phyloP scores from a whole-genome alignment of 169 alveolate species.

The Plasmodium blacklocki region DNA sequence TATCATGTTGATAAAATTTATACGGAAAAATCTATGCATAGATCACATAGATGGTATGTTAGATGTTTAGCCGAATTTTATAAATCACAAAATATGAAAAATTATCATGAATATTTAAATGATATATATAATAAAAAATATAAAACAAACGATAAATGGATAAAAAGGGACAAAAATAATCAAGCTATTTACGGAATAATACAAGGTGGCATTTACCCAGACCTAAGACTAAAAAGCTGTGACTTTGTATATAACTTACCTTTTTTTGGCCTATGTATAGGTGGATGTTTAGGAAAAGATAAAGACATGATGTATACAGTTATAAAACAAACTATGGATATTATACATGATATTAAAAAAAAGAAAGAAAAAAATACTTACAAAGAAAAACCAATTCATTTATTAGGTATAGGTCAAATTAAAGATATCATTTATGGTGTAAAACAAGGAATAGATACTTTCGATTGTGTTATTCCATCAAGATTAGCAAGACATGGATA shows the following conservation, averaged over 20 bases:
- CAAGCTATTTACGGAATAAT: constrained; percentile 97
- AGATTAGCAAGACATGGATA: constrained; percentile 95
- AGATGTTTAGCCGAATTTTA: constrained; percentile 49
- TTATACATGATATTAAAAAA: constrained; percentile 18
- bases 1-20: constrained; percentile 40
- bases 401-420: constrained; percentile 99
- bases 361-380: not conserved
- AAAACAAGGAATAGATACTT: constrained; percentile 98
- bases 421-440: constrained; percentile 96
- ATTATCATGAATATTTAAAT: constrained; percentile 55
- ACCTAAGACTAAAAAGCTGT: constrained; percentile 85
- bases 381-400: constrained; percentile 92
- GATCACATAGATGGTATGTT: constrained; percentile 71
- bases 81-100: constrained; percentile 35
- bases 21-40: constrained; percentile 60
- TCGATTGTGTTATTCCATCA: constrained; percentile 99
- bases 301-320: constrained; percentile 69
- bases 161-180: constrained; percentile 80
- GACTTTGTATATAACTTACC: constrained; percentile 87
- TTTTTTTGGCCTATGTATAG: constrained; percentile 98
- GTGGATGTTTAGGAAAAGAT: constrained; percentile 93
- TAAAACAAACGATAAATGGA: constrained; percentile 25
- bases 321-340: constrained; percentile 74
- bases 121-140: constrained; percentile 33
- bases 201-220: constrained; percentile 97